A percentile compares a stretch with the other conserved stretches of the same genome.
These are phyloP conservation scores for Mucor indicus DNA, from an alignment of 371 early-diverging fungal genomes.

Conservation along the genomic window DNA sequence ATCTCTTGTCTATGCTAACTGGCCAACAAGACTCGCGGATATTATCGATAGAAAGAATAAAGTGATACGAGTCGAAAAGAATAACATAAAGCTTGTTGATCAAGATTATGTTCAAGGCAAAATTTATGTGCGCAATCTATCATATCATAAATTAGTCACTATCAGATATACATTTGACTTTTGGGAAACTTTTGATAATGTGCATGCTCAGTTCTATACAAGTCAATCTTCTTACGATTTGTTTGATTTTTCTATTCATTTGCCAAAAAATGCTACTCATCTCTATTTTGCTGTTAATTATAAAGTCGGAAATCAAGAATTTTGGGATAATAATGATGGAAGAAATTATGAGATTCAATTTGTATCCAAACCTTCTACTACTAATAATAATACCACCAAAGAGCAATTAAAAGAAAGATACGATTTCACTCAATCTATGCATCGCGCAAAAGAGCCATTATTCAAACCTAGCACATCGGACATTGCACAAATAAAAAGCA, in stretches of 20 bases:
- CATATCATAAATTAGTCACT: constrained; percentile 64
- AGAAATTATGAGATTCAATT: constrained; percentile 21
- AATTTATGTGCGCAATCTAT: constrained; percentile 68
- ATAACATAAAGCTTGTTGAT: not conserved
- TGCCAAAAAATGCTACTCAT: too few species aligned
- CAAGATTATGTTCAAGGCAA: constrained; percentile 31
- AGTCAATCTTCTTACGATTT: constrained; percentile 13
- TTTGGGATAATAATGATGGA: constrained; percentile 24
- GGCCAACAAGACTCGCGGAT: constrained; percentile 18
- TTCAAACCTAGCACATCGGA: not conserved
- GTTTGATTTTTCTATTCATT: constrained; percentile 23
- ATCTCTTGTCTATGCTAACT: constrained; percentile 10
- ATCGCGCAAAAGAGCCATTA: not conserved
- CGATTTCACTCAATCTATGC: constrained; percentile 20
- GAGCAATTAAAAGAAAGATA: constrained; percentile 12
- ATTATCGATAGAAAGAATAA: too few species aligned
- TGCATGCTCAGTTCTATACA: constrained; percentile 10
- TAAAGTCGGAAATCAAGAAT: constrained; percentile 24
- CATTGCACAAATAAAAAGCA: too few species aligned
- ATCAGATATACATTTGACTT: constrained; percentile 64
- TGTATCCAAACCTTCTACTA: not conserved
- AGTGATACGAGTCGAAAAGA: constrained; percentile 16
- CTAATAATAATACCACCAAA: constrained; percentile 3
- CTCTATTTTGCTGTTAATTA: constrained; percentile 33
- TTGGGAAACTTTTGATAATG: constrained; percentile 52